These are phyloP conservation scores for Straminergon stramineum DNA, from an alignment of 225 moss, liverwort and hornwort species.

Conservation along the genomic window DNA sequence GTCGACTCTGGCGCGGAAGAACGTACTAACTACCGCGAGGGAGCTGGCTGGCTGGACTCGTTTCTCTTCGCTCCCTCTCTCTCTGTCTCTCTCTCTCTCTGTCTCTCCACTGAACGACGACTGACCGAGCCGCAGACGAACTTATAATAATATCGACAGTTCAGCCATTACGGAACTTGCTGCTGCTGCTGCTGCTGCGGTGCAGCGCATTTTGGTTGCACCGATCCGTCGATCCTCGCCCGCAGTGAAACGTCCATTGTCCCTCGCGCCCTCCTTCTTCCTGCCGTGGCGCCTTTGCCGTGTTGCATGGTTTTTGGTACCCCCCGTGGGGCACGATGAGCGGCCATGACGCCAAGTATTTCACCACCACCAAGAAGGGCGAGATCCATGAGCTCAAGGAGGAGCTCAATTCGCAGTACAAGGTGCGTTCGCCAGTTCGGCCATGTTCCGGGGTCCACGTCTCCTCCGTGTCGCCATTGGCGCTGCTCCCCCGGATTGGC, in stretches of 20 bases:
- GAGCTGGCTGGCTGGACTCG: background rate
- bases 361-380: slow-evolving; percentile 99
- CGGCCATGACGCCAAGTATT: slow-evolving; percentile 98
- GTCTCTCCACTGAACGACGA: background rate
- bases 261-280: background rate
- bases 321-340: slow-evolving; percentile 51
- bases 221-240: background rate
- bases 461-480: background rate
- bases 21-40: background rate
- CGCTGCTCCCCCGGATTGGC: background rate
- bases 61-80: background rate
- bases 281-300: background rate
- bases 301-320: background rate
- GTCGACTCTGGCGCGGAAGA: background rate
- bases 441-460: too few species aligned
- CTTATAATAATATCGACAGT: background rate
- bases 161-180: background rate
- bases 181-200: background rate
- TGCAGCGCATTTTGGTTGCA: background rate
- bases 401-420: slow-evolving; percentile 99
- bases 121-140: background rate
- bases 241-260: background rate
- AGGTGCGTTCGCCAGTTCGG: slow-evolving; percentile 29
- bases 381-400: slow-evolving; percentile 99
- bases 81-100: too few species aligned